A percentile compares a stretch with the other conserved stretches of the same genome.
These are phyloP conservation scores for Corymbia maculata DNA, from an alignment of 345 rosid species.

Conservation along the genomic window DNA sequence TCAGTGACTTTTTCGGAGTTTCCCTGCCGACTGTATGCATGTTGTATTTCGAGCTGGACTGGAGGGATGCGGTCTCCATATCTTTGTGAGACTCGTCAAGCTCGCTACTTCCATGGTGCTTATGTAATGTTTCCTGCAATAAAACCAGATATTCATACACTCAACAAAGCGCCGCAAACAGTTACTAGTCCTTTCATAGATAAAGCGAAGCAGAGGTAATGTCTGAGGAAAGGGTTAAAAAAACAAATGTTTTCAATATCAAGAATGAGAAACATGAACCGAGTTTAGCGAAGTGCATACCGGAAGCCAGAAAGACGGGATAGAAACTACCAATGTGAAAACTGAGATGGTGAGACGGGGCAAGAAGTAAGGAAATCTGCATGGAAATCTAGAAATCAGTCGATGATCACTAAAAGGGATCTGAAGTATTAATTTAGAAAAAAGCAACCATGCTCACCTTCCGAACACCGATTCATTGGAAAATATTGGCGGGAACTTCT, in stretches of 20 bases:
- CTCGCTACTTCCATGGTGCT: constrained; percentile 19
- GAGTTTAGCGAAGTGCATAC: constrained; percentile 15
- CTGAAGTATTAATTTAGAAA: not conserved
- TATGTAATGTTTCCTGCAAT: constrained; percentile 69
- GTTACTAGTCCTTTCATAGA: not conserved
- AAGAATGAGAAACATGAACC: too few relatives aligned
- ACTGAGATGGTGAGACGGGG: constrained; percentile 53
- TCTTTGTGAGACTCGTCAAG: constrained; percentile 26
- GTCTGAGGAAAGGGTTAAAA: not conserved
- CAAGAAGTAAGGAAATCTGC: constrained; percentile 81
- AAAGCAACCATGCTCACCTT: constrained; percentile 23
- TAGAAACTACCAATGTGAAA: constrained; percentile 48
- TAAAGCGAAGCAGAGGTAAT: not conserved
- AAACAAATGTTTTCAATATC: not conserved
- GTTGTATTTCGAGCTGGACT: not conserved
- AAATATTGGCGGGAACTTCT: constrained; percentile 59
- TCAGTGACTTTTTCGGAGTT: constrained; percentile 27
- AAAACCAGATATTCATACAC: not conserved
- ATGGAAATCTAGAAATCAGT: not conserved
- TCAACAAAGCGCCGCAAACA: not conserved
- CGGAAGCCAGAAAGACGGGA: constrained; percentile 62
- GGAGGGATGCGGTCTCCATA: constrained; percentile 9
- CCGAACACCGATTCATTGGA: constrained; percentile 65
- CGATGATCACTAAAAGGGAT: not conserved
- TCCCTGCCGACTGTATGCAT: constrained; percentile 6